These are phyloP conservation scores for Phialophora chinensis DNA, from an alignment of 2,329 filamentous ascomycete genomes.

Conservation along the genomic window DNA sequence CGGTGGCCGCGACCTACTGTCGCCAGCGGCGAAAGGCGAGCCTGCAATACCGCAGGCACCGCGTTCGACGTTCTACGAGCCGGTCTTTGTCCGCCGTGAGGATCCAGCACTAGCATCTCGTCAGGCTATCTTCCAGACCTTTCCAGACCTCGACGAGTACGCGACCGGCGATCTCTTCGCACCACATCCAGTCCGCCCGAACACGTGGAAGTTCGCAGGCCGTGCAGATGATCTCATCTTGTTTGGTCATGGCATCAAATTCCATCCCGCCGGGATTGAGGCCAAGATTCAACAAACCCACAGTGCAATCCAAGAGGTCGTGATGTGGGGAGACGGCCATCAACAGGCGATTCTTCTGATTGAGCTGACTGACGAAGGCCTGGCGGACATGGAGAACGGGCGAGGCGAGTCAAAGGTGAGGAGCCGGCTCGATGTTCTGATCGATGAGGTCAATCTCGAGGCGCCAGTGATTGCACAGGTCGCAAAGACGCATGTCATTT, in stretches of 20 bases:
- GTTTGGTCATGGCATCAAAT: constrained; percentile 18
- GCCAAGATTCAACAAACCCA: constrained; percentile 3
- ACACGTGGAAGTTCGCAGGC: constrained; percentile 16
- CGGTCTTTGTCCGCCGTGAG: constrained; percentile 10
- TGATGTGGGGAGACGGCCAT: constrained; percentile 18
- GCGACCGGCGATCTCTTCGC: constrained; percentile 17
- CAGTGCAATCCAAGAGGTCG: constrained; percentile 3
- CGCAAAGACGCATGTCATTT: constrained; percentile 9
- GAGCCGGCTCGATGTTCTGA: constrained; percentile 1
- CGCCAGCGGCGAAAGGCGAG: background rate
- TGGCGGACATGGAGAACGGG: background rate
- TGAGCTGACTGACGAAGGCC: constrained; percentile 11
- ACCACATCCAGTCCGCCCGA: constrained; percentile 5
- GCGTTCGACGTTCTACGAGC: constrained; percentile 5
- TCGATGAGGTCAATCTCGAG: constrained; percentile 11
- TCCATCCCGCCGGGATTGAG: constrained; percentile 7
- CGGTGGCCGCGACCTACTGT: background rate
- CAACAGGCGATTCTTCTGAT: constrained; percentile 6
- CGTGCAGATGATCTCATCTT: constrained; percentile 13
- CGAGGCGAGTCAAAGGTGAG: background rate
- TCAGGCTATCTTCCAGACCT: constrained; percentile 11
- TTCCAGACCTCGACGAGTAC: constrained; percentile 9
- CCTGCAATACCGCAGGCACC: background rate
- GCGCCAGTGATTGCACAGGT: constrained; percentile 13
- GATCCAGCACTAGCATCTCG: background rate